Evolutionary conservation across 768 basidiomycete species (phyloP), one percentile per base, ranked within the genome.

Genomic region (Boletus fagicola): DNA sequence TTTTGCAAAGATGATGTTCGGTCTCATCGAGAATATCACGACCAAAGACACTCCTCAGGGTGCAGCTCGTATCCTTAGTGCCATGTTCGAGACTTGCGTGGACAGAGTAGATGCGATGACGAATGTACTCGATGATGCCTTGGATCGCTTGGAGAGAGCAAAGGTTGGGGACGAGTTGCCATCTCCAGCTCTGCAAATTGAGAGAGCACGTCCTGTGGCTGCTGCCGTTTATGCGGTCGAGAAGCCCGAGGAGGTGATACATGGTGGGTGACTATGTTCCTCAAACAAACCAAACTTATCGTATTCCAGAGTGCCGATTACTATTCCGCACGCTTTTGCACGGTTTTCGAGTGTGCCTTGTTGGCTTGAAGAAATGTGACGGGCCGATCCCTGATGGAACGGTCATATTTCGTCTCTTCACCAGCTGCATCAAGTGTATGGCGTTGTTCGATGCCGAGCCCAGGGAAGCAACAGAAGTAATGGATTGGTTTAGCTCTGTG

Each of bases 1-100:
- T 69, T 92, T 91, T 61, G 88, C 90, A 51, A 98, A 98, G 73
- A 86, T 97, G 75, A 86, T 98, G 70, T 90, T 94, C 66, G 90
- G 90, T 60, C 80, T 97, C 48, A 82, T 91, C 43, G 97, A 98
- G 54, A 82, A 85, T 46, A 86, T 98, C 43, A 74, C 88, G 24
- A 74, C 80, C 31, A 94, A 96, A 71, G 89, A 88, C 48, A 84
- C 86, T 0, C 76, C 82, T 24, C 79, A 82, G 53, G 86, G 84
- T 47, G 87, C 92, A 11, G 80, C 83, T 4, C 79, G 80, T 53
- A 77, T 94, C n/a, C 76, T 98, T 8, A 74, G 77, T 26, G 80
- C 84, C 38, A 85, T 98, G 72, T 82, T 97, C 51, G 87, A 94
- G 68, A 87, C 87, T 8, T 89, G 86, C 55, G 78, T 98, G 40